phyloP scores from a whole-genome alignment of 2,329 filamentous ascomycete species.

The Alternaria gaisen region DNA sequence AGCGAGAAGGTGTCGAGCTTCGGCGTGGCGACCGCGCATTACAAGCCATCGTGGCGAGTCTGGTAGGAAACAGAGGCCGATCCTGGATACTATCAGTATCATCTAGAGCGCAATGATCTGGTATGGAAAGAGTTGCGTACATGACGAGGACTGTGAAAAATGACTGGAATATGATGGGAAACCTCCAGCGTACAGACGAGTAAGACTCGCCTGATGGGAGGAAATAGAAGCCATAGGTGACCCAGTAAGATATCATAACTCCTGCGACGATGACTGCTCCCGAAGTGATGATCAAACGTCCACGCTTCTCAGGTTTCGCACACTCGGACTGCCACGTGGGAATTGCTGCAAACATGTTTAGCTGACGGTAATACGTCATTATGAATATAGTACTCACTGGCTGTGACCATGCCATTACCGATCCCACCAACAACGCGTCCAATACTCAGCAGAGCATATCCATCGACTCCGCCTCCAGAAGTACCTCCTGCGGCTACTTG shows the following conservation, averaged over 20 bases:
- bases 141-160: constrained; percentile 20
- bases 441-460: constrained; percentile 60
- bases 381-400: constrained; percentile 45
- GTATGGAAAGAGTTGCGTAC: not conserved
- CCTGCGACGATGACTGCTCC: constrained; percentile 47
- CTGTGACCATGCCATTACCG: constrained; percentile 59
- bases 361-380: constrained; percentile 20
- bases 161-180: constrained; percentile 49
- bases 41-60: constrained; percentile 58
- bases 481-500: constrained; percentile 52
- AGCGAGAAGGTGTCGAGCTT: constrained; percentile 28
- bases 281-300: constrained; percentile 49
- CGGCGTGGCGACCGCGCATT: constrained; percentile 56
- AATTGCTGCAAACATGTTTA: constrained; percentile 4
- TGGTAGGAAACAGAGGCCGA: constrained; percentile 29
- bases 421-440: constrained; percentile 34
- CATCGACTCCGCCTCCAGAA: constrained; percentile 58
- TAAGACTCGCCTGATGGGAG: constrained; percentile 5
- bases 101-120: accelerated
- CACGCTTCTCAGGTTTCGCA: constrained; percentile 49
- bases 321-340: constrained; percentile 27
- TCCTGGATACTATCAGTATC: constrained; percentile 2
- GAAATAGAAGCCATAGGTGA: constrained; percentile 46
- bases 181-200: constrained; percentile 21
- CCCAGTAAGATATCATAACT: constrained; percentile 50